phyloP scores from a whole-genome alignment of 2,329 filamentous ascomycete species.

The Xylariaceae sp. region DNA sequence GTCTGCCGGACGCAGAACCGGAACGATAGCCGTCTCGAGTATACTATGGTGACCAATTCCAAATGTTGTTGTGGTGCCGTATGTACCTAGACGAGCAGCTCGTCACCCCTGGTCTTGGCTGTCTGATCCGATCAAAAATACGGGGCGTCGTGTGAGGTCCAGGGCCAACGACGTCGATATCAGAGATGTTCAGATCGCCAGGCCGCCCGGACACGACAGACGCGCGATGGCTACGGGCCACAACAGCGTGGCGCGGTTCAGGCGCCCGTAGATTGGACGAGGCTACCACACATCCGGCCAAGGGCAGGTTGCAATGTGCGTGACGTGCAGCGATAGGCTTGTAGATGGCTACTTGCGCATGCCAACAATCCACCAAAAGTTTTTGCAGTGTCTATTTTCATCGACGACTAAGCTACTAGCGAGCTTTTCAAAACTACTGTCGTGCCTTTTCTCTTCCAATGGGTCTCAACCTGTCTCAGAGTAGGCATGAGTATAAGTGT shows the following conservation, averaged over 20 bases:
- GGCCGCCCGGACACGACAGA: neutral
- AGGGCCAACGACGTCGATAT: neutral
- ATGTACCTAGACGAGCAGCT: neutral
- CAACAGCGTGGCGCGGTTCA: constrained; percentile 9
- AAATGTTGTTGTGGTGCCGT: neutral
- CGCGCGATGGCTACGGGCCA: constrained; percentile 5
- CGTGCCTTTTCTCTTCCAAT: too few species aligned
- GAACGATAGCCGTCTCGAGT: constrained; percentile 4
- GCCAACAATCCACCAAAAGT: constrained; percentile 18
- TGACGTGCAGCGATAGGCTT: constrained; percentile 25
- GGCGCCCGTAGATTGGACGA: constrained; percentile 17
- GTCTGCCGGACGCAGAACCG: neutral
- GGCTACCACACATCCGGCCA: constrained; percentile 19
- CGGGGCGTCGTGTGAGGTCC: constrained; percentile 2
- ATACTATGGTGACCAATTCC: neutral
- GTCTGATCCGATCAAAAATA: neutral
- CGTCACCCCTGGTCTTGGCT: neutral
- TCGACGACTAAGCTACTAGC: constrained; percentile 7
- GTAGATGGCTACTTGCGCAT: constrained; percentile 19
- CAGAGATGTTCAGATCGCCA: neutral
- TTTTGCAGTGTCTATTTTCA: constrained; percentile 9
- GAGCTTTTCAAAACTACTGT: constrained; percentile 4
- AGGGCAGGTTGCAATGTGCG: constrained; percentile 18
- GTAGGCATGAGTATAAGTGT: too few species aligned
- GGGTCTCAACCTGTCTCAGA: too few species aligned